Conservation (phyloP, 2,329 filamentous ascomycete genomes). For the Botrytis aclada region DNA sequence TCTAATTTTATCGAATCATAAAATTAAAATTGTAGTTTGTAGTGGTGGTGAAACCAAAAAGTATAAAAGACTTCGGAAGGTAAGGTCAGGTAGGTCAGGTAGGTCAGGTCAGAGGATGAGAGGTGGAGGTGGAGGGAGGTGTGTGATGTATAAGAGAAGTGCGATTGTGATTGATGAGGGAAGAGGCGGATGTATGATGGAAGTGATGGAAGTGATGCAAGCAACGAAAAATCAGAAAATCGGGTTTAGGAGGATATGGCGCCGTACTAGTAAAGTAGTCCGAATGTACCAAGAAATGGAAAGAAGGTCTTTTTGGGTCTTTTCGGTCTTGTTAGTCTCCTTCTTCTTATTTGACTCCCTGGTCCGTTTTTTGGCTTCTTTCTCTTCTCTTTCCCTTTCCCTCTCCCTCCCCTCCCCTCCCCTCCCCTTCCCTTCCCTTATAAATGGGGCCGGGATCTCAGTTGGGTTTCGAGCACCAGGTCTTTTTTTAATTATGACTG, state of each 20-base stretch:
- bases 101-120: neutral
- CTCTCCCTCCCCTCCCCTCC: too few relatives aligned
- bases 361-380: neutral
- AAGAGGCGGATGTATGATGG: conserved; percentile 1
- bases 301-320: neutral
- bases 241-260: neutral
- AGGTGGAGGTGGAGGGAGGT: neutral
- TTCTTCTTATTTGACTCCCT: neutral
- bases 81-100: neutral
- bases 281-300: neutral
- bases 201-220: neutral
- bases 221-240: neutral
- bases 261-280: neutral
- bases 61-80: neutral
- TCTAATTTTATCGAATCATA: conserved; percentile 14
- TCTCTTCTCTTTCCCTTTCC: neutral
- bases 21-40: neutral
- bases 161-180: neutral
- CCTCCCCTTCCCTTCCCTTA: neutral
- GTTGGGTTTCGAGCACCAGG: neutral
- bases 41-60: neutral
- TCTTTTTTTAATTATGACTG: neutral
- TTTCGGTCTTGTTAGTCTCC: neutral
- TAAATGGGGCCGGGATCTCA: neutral
- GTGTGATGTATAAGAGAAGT: neutral